Evolutionary conservation across 495 filamentous ascomycete species (phyloP).

Genomic region (Penicillium cataractarum): DNA sequence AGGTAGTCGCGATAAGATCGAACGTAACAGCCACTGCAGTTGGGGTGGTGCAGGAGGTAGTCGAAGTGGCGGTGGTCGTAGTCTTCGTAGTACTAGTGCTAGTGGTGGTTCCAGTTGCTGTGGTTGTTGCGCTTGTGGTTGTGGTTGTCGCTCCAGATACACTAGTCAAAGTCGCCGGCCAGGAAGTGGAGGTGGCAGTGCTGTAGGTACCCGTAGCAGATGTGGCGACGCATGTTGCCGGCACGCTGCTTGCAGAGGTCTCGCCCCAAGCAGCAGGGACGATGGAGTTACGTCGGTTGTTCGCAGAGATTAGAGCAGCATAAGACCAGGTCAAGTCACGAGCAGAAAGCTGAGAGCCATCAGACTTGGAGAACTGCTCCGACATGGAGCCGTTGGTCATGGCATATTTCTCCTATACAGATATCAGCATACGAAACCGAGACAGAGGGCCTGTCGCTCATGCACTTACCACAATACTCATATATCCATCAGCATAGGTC

Average conservation of each 20-base stretch:
- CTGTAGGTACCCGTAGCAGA: constrained; percentile 63
- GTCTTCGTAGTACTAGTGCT: constrained; percentile 26
- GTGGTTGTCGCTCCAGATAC: constrained; percentile 27
- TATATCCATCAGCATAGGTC: constrained; percentile 67
- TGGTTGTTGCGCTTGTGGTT: constrained; percentile 20
- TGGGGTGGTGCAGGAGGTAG: constrained; percentile 43
- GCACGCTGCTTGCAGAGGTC: constrained; percentile 53
- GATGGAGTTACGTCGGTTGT: constrained; percentile 49
- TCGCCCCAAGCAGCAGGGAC: constrained; percentile 62
- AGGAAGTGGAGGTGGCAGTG: constrained; percentile 54
- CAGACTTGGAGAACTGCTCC: constrained; percentile 61
- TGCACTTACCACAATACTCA: constrained; percentile 50
- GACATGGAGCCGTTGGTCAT: constrained; percentile 56
- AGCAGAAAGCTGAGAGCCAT: constrained; percentile 58
- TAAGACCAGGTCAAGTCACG: constrained; percentile 58
- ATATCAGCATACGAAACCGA: neutral
- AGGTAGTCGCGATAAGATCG: constrained; percentile 56
- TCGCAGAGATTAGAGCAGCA: constrained; percentile 53
- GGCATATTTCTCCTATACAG: constrained; percentile 40
- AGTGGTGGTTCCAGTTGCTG: constrained; percentile 37
- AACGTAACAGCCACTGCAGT: constrained; percentile 62
- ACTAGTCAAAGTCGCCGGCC: constrained; percentile 57
- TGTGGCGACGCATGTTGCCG: constrained; percentile 53
- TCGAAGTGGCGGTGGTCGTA: constrained; percentile 33
- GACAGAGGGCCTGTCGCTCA: neutral